Evolutionary conservation across 2,329 filamentous ascomycete genomes (phyloP).

Genomic region (Sporothrix brasiliensis): DNA sequence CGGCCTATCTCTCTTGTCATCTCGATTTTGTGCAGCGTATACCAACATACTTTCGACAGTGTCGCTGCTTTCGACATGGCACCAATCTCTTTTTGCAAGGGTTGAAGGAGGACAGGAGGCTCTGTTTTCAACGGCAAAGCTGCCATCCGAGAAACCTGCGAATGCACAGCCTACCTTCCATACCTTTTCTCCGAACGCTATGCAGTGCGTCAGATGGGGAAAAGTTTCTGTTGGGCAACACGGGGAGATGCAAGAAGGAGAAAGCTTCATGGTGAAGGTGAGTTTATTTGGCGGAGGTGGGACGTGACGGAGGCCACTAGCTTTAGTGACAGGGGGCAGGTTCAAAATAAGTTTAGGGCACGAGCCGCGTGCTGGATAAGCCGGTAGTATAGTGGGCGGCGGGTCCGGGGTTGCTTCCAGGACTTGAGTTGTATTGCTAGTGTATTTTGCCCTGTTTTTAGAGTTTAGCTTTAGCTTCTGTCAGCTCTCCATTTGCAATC

Average conservation of each 20-base stretch:
- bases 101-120: background rate
- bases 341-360: background rate
- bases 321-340: background rate
- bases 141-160: slow-evolving; percentile 27
- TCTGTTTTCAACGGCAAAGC: slow-evolving; percentile 13
- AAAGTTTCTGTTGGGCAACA: background rate
- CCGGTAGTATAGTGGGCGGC: slow-evolving; percentile 5
- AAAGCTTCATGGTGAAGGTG: slow-evolving; percentile 8
- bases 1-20: background rate
- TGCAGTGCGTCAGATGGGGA: background rate
- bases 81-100: slow-evolving; percentile 10
- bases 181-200: slow-evolving; percentile 1
- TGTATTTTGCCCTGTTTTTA: background rate
- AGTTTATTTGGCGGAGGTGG: background rate
- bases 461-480: background rate
- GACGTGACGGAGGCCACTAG: background rate
- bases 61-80: background rate
- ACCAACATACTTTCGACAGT: background rate
- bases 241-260: background rate
- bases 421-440: too few relatives aligned
- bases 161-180: slow-evolving; percentile 18
- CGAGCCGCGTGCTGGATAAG: background rate
- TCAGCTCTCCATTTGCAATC: background rate
- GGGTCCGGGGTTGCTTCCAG: background rate
- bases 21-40: background rate